Percentiles rank a stretch among this genome's conserved stretches.
Conservation (phyloP, 78 protist species). For the Polysphondylium violaceum region DNA sequence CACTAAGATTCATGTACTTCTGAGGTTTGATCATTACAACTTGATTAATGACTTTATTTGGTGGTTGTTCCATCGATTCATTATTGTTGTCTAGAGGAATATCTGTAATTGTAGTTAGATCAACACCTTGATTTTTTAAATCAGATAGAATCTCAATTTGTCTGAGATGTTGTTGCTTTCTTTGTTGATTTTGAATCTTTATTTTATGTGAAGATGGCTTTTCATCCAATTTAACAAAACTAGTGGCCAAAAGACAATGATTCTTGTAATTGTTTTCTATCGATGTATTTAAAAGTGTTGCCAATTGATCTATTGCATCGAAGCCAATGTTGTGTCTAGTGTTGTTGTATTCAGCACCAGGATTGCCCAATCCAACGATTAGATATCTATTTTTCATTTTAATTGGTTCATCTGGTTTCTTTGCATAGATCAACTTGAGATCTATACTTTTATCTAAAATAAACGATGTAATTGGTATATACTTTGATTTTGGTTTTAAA, state of each 20-base stretch:
- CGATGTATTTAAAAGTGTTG: not conserved
- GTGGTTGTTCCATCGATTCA: constrained; percentile 1
- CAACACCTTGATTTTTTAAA: not conserved
- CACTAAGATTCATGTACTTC: constrained; percentile 63
- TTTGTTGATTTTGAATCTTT: not conserved
- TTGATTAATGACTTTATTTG: constrained; percentile 15
- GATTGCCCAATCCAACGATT: constrained; percentile 80
- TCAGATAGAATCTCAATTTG: not conserved
- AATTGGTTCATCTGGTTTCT: not conserved
- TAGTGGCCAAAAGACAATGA: constrained; percentile 7
- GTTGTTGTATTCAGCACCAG: constrained; percentile 39
- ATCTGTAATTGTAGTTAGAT: not conserved
- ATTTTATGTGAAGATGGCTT: not conserved
- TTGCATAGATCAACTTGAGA: not conserved
- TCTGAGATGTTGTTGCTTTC: not conserved
- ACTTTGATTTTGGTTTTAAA: constrained; percentile 7
- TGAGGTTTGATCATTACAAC: constrained; percentile 45
- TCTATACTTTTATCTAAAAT: constrained; percentile 3
- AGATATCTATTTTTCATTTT: constrained; percentile 52
- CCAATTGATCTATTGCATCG: constrained; percentile 47
- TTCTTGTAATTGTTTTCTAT: not conserved
- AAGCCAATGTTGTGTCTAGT: constrained; percentile 84
- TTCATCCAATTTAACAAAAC: constrained; percentile 28
- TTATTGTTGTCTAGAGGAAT: not conserved
- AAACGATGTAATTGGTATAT: constrained; percentile 8